These are phyloP conservation scores for Harrya chromipes DNA, from an alignment of 768 basidiomycete genomes.

Conservation along the genomic window DNA sequence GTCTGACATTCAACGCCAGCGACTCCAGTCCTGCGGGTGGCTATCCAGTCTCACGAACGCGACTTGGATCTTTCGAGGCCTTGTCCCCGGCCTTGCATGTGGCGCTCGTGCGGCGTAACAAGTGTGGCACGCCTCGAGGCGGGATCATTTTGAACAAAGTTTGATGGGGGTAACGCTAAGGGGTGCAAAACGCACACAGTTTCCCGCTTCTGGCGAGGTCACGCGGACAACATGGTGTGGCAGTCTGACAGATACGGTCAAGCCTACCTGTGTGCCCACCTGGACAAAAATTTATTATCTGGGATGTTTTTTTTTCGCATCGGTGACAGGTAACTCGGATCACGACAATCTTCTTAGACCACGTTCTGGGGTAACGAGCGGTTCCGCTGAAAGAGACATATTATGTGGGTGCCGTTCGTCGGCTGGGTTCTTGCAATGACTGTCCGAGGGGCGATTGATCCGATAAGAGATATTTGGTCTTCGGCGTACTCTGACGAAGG, in stretches of 20 bases:
- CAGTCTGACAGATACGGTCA: conserved; percentile 6
- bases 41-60: neutral
- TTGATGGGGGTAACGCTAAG: conserved; percentile 19
- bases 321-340: neutral
- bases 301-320: neutral
- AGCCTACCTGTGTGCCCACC: neutral
- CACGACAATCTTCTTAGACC: conserved; percentile 11
- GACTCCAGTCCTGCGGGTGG: conserved; percentile 7
- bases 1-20: conserved; percentile 16
- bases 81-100: conserved; percentile 8
- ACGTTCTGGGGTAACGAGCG: conserved; percentile 30
- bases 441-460: conserved; percentile 9
- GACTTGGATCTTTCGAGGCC: neutral
- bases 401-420: neutral
- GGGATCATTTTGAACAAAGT: conserved; percentile 13
- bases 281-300: neutral
- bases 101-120: conserved; percentile 14
- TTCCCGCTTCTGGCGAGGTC: conserved; percentile 9
- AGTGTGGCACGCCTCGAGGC: conserved; percentile 25
- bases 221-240: conserved; percentile 4
- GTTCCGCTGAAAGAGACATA: conserved; percentile 12
- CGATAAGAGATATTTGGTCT: neutral
- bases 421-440: no score
- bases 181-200: conserved; percentile 2
- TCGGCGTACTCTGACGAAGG: neutral